These are phyloP conservation scores for Huntiella decipiens DNA, from an alignment of 2,329 filamentous ascomycete genomes.

Conservation along the genomic window DNA sequence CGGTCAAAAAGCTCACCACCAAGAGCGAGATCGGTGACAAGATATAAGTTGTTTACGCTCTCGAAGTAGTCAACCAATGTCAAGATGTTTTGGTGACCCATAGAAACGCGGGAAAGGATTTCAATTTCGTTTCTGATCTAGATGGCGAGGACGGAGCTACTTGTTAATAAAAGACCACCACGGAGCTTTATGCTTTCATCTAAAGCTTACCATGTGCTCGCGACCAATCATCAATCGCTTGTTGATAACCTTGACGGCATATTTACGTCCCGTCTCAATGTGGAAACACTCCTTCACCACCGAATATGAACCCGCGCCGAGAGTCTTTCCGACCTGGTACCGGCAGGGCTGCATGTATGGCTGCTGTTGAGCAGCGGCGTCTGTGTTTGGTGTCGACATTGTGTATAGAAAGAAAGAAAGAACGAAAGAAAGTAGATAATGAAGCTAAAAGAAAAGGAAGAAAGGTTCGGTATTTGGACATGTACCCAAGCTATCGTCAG, in stretches of 20 bases:
- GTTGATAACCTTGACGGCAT: slow-evolving; percentile 98
- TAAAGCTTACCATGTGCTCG: slow-evolving; percentile 71
- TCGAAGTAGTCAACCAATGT: slow-evolving; percentile 98
- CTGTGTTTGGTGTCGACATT: no score
- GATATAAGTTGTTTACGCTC: slow-evolving; percentile 98
- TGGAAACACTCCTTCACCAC: slow-evolving; percentile 98
- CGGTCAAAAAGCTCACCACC: slow-evolving; percentile 95
- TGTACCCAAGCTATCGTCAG: no score
- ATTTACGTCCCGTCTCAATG: slow-evolving; percentile 92
- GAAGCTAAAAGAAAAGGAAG: no score
- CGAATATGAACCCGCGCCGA: slow-evolving; percentile 91
- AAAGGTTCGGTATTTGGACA: no score
- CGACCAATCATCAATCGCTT: slow-evolving; percentile 93
- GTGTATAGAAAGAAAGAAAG: no score
- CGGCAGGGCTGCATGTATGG: slow-evolving; percentile 80
- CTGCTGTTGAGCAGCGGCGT: slow-evolving; percentile 7
- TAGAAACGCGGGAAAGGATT: slow-evolving; percentile 91
- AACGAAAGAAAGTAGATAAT: no score
- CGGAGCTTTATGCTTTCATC: neutral
- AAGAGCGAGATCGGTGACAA: slow-evolving; percentile 89
- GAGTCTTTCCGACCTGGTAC: slow-evolving; percentile 96
- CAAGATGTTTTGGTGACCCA: slow-evolving; percentile 96
- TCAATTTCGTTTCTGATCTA: slow-evolving; percentile 96
- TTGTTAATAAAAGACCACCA: neutral
- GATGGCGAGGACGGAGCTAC: neutral